These are phyloP conservation scores for Boletus pseudo-olivaceus DNA, from an alignment of 768 basidiomycete genomes.

Conservation along the genomic window DNA sequence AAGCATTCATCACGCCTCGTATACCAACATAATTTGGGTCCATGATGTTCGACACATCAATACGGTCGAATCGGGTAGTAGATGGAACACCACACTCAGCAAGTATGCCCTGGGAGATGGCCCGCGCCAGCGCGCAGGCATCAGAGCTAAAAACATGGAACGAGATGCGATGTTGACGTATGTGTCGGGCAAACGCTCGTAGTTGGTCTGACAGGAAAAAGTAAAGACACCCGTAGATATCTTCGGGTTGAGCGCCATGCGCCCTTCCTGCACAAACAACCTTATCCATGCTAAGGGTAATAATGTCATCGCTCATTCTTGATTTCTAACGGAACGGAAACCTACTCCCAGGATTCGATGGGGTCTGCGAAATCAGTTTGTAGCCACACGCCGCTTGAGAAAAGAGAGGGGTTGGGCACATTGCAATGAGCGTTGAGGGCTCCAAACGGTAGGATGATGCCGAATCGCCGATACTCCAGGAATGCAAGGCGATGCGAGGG, in stretches of 20 bases:
- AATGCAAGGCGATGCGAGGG: constrained; percentile 46
- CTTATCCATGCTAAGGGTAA: constrained; percentile 33
- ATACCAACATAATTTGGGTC: constrained; percentile 43
- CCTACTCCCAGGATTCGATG: constrained; percentile 50
- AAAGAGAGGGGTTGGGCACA: constrained; percentile 43
- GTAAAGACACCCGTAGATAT: constrained; percentile 50
- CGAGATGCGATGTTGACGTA: constrained; percentile 32
- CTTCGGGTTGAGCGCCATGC: constrained; percentile 38
- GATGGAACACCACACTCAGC: constrained; percentile 20
- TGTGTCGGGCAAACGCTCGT: constrained; percentile 32
- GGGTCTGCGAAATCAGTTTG: constrained; percentile 40
- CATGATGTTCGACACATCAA: constrained; percentile 48
- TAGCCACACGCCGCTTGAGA: constrained; percentile 46
- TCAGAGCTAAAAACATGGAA: constrained; percentile 37
- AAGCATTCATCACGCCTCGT: constrained; percentile 28
- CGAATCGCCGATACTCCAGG: constrained; percentile 37
- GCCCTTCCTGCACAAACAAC: constrained; percentile 38
- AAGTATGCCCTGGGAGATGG: constrained; percentile 24
- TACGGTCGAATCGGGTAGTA: constrained; percentile 39
- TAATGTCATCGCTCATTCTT: background rate
- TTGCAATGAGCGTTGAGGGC: constrained; percentile 40
- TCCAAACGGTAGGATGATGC: constrained; percentile 49
- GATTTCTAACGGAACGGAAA: background rate
- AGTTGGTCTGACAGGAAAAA: constrained; percentile 43
- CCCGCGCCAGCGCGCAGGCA: constrained; percentile 39